These are phyloP conservation scores for Colletotrichum neosansevieriae DNA, from an alignment of 2,329 filamentous ascomycete species.

Conservation along the genomic window DNA sequence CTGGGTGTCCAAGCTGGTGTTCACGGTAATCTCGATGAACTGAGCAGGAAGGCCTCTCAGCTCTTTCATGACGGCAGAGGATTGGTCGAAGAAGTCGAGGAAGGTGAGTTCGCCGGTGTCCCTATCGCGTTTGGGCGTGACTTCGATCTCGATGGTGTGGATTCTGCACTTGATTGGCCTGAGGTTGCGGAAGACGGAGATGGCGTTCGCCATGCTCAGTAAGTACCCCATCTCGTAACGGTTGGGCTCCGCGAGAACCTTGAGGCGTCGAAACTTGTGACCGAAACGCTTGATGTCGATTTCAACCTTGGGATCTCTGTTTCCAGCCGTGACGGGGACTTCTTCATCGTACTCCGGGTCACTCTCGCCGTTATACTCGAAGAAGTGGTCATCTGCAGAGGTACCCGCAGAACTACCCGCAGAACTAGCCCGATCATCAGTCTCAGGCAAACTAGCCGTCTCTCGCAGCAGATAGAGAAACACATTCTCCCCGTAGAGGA, in stretches of 20 bases:
- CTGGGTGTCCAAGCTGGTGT: conserved; percentile 39
- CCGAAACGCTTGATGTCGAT: conserved; percentile 54
- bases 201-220: conserved; percentile 50
- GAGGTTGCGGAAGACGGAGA: conserved; percentile 50
- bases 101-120: conserved; percentile 48
- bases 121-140: conserved; percentile 47
- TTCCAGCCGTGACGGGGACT: conserved; percentile 11
- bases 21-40: conserved; percentile 52
- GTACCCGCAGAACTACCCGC: neutral
- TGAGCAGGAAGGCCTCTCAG: conserved; percentile 51
- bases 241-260: conserved; percentile 58
- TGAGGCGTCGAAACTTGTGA: conserved; percentile 55
- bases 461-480: conserved; percentile 60
- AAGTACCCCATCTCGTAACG: conserved; percentile 47
- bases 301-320: conserved; percentile 43
- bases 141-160: conserved; percentile 57
- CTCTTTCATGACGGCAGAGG: conserved; percentile 47
- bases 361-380: conserved; percentile 20
- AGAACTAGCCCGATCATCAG: conserved; percentile 9
- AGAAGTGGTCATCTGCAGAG: conserved; percentile 1
- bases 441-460: conserved; percentile 46
- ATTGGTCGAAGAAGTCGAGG: conserved; percentile 50
- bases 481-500: conserved; percentile 62
- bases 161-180: conserved; percentile 45
- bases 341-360: conserved; percentile 25